Evolutionary conservation across 805 yeast genomes (phyloP), one percentile per base, ranked within the genome.

Genomic region (Candida xyloterini): DNA sequence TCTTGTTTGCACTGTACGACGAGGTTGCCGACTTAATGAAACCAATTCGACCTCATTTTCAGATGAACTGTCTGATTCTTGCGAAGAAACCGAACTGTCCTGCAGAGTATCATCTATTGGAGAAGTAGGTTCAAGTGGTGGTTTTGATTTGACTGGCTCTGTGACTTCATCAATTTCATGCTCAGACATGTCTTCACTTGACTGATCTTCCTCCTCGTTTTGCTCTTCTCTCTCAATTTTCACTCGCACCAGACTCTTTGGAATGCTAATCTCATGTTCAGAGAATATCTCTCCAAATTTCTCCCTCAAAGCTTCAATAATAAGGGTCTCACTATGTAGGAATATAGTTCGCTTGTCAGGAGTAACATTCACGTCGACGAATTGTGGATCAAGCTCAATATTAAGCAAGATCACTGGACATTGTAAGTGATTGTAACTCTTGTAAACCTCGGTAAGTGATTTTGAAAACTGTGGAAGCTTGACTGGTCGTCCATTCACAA

Each of bases 291-390:
- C 56, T 0, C 55, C 51, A 13, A 90, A 51, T n/a, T 66, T 58
- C n/a, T 68, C 74, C 38, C 77, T 67, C 5, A 91, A 47, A 1
- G 63, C 62, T 24, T 80, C 84, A 4, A 84, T 49, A 1, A 90
- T 56, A n/a, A 64, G 57, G 3, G 61, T 57, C 58, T 90, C 97
- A 45, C 79, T 69, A 43, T 81, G 88, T 2, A 89, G 56, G 52
- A 85, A 56, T 2, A 90, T 70, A 2, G 79, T 75, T 37, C 91
- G 68, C 57, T 93, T 93, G 58, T 93, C 97, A 0, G 99, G 98
- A 0, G 96, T 81, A 1, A 93, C 84, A 60, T 93, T 93, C 14
- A 93, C 71, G 62, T 93, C 99, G n/a, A 82, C 44, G 27, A 68
- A 65, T 18, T 55, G 51, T 0, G 84, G 68, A 28, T 74, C 70